These are phyloP conservation scores for Tylopilus balloui DNA, from an alignment of 768 basidiomycete species.

Conservation along the genomic window DNA sequence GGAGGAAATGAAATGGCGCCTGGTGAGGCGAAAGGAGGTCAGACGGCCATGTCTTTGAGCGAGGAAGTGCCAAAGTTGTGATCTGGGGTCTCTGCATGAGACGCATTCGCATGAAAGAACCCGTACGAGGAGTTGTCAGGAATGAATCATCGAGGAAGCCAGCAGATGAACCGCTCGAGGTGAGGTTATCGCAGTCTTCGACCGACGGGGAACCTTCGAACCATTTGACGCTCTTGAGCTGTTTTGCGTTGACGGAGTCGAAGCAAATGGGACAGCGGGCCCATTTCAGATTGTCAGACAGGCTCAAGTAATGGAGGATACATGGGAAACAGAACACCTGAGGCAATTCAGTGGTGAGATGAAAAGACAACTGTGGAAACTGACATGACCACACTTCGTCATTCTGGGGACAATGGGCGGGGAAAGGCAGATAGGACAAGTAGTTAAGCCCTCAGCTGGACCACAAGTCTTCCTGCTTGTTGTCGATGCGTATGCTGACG, in stretches of 20 bases:
- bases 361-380: constrained; percentile 31
- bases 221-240: constrained; percentile 93
- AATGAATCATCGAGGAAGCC: constrained; percentile 35
- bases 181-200: constrained; percentile 23
- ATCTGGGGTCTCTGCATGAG: constrained; percentile 92
- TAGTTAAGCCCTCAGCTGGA: constrained; percentile 58
- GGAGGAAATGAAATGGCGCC: constrained; percentile 94
- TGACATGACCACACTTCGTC: constrained; percentile 97
- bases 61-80: constrained; percentile 90
- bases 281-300: constrained; percentile 80
- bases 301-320: constrained; percentile 84
- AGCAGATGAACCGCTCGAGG: constrained; percentile 43
- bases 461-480: constrained; percentile 40
- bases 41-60: constrained; percentile 90
- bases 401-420: constrained; percentile 86
- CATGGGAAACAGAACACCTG: constrained; percentile 95
- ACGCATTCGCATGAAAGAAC: constrained; percentile 73
- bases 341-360: constrained; percentile 14
- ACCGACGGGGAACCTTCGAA: constrained; percentile 50
- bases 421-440: constrained; percentile 94
- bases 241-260: constrained; percentile 85
- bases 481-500: constrained; percentile 68
- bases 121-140: constrained; percentile 43
- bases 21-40: constrained; percentile 88
- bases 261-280: constrained; percentile 94